Conservation (phyloP, 306 rosid genomes). For the Sphenostylis stenocarpa region DNA sequence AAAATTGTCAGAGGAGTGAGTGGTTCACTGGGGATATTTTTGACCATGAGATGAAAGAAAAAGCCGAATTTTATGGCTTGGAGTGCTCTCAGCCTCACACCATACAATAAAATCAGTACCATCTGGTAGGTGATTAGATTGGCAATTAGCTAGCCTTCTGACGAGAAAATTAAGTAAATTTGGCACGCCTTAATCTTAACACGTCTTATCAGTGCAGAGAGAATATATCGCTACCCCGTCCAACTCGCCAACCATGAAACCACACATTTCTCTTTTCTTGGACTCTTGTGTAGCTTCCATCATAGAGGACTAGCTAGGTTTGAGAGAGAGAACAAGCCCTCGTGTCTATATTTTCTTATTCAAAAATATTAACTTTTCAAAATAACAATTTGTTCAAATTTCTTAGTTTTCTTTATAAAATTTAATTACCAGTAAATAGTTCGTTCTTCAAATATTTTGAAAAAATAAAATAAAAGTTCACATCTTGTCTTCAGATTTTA, state of each 20-base stretch:
- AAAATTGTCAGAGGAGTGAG: constrained; percentile 51
- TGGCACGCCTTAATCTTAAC: constrained; percentile 30
- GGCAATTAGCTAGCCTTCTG: constrained; percentile 7
- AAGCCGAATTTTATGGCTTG: constrained; percentile 46
- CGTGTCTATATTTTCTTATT: too few species aligned
- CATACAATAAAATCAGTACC: constrained; percentile 21
- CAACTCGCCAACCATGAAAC: constrained; percentile 6
- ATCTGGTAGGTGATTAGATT: constrained; percentile 27
- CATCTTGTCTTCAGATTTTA: too few species aligned
- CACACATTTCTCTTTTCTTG: constrained; percentile 32
- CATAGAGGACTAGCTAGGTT: constrained; percentile 18
- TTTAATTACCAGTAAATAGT: too few species aligned
- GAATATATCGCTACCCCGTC: not conserved
- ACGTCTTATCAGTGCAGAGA: constrained; percentile 33
- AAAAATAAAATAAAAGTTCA: too few species aligned
- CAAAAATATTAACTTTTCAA: too few species aligned
- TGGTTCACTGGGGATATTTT: constrained; percentile 40
- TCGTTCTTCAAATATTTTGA: too few species aligned
- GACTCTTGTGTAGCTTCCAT: constrained; percentile 39
- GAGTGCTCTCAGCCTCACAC: constrained; percentile 41
- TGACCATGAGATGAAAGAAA: constrained; percentile 39
- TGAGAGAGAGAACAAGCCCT: not conserved
- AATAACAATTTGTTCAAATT: too few species aligned
- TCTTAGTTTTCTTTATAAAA: too few species aligned
- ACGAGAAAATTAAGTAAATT: constrained; percentile 13